Base-by-base conservation (phyloP, 169 alveolate genomes). In the Amoebophrya sp. region DNA sequence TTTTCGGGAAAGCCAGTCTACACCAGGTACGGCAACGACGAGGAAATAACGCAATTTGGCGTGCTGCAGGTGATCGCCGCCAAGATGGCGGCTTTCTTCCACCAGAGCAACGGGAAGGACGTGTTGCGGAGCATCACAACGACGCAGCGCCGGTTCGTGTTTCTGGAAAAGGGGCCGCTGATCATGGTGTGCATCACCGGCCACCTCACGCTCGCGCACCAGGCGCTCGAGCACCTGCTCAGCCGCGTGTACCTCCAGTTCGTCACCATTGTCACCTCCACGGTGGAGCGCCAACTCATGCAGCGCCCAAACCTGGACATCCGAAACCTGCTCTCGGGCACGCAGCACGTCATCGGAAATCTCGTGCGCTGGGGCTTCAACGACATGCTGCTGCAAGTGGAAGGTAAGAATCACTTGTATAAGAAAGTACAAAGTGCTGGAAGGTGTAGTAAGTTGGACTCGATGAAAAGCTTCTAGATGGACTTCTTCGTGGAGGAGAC, bases 51-150 rank as follows among this genome's bases (percentile, higher is more conserved):
- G 14, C 77, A 40, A 2, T 89, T 89, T 53, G 91, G 91, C 32
- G 91, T 54, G 0, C 25, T 89, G 77, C 77, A 40, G 14, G 91
- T 54, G 32, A 89, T 89, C 40, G 91, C 41, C 1, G 29, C 77
- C 91, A 89, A 89, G 77, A 39, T 89, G 40, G 91, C 77, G 77
- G 77, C 40, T 40, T 89, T 89, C 39, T 89, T 39, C 39, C 91
- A 89, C 35, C 32, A 25, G 77, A 35, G 55, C n/a, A 54, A 54
- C 1, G 91, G 91, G 12, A 54, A 89, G 23, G 91, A 89, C 77
- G 40, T 54, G 23, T 25, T 89, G 91, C 23, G 91, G 39, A 39
- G 40, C 38, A 89, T 89, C 12, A 39, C 91, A 33, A 89, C 91
- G 32, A 23, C 41, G 77, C 66, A 29, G 38, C 77, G 39, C 41